phyloP scores from a whole-genome alignment of 2,329 filamentous ascomycete species.

The Phialemonium atrogriseum region DNA sequence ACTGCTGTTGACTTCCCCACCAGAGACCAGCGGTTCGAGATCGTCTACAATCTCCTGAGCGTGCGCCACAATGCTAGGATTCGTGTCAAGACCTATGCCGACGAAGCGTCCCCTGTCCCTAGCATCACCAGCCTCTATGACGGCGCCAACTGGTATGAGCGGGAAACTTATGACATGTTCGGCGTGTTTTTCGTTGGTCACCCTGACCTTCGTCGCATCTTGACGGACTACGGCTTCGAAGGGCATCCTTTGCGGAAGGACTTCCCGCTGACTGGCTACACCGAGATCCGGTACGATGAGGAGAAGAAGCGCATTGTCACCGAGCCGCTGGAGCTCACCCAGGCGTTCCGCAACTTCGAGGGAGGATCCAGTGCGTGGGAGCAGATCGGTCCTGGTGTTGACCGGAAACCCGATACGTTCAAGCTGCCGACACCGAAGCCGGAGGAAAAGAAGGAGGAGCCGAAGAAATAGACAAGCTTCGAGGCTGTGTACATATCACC shows the following conservation, averaged over 20 bases:
- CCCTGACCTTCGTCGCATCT: slow-evolving; percentile 91
- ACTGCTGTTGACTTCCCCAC: slow-evolving; percentile 95
- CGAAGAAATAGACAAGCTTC: slow-evolving; percentile 70
- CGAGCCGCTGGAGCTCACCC: slow-evolving; percentile 93
- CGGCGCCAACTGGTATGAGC: slow-evolving; percentile 97
- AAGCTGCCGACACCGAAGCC: slow-evolving; percentile 94
- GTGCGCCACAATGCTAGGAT: slow-evolving; percentile 95
- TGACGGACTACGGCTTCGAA: slow-evolving; percentile 99
- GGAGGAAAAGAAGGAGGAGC: slow-evolving; percentile 81
- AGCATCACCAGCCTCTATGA: slow-evolving; percentile 82
- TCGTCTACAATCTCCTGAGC: slow-evolving; percentile 95
- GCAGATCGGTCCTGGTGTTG: slow-evolving; percentile 58
- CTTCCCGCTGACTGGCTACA: slow-evolving; percentile 96
- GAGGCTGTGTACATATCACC: slow-evolving; percentile 11
- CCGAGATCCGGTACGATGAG: slow-evolving; percentile 95
- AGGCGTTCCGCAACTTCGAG: slow-evolving; percentile 98
- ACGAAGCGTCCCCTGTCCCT: slow-evolving; percentile 89
- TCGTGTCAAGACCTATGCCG: slow-evolving; percentile 96
- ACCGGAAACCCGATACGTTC: slow-evolving; percentile 79
- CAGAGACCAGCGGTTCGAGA: slow-evolving; percentile 89
- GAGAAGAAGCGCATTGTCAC: slow-evolving; percentile 99
- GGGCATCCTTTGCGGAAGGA: slow-evolving; percentile 96
- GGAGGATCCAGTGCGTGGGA: slow-evolving; percentile 69
- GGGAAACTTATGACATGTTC: slow-evolving; percentile 95
- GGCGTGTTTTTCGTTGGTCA: slow-evolving; percentile 95